phyloP scores from a whole-genome alignment of 257 asterid genomes.

The Nicotiana otophora region DNA sequence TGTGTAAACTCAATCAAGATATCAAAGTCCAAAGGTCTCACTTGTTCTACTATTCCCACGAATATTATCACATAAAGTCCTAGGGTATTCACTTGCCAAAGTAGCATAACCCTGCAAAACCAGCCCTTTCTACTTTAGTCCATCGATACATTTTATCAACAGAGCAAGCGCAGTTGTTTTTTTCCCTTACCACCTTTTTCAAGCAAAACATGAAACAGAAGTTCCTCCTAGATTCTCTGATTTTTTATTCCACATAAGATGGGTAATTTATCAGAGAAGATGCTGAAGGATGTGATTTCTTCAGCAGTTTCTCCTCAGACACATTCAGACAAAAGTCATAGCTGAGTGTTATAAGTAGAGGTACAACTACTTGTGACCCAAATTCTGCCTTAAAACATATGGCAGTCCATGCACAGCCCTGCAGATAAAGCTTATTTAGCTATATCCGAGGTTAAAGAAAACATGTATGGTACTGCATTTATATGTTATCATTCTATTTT shows the following conservation, averaged over 20 bases:
- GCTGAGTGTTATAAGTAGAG: not conserved
- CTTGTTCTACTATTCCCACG: not conserved
- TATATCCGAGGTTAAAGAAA: not conserved
- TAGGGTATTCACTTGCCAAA: not conserved
- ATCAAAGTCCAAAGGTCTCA: not conserved
- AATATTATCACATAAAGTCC: not conserved
- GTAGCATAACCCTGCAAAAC: not conserved
- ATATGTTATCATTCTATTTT: not conserved
- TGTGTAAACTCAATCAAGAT: not conserved
- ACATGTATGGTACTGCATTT: conserved; percentile 2
- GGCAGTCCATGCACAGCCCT: not conserved
- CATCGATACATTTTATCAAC: not conserved
- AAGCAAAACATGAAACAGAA: not conserved
- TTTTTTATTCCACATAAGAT: not conserved
- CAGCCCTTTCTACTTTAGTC: not conserved
- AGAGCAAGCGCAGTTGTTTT: not conserved
- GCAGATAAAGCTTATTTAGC: not conserved
- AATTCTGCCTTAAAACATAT: not conserved
- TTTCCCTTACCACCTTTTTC: not conserved
- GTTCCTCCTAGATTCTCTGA: not conserved
- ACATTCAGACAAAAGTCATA: not conserved
- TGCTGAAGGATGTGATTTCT: conserved; percentile 1
- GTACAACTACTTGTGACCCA: not conserved
- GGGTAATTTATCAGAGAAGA: not conserved
- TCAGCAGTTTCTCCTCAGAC: not conserved